Percentiles rank a stretch among this genome's conserved stretches.
Evolutionary conservation across 306 rosid genomes (phyloP).

Genomic region (Astragalus membranaceus): DNA sequence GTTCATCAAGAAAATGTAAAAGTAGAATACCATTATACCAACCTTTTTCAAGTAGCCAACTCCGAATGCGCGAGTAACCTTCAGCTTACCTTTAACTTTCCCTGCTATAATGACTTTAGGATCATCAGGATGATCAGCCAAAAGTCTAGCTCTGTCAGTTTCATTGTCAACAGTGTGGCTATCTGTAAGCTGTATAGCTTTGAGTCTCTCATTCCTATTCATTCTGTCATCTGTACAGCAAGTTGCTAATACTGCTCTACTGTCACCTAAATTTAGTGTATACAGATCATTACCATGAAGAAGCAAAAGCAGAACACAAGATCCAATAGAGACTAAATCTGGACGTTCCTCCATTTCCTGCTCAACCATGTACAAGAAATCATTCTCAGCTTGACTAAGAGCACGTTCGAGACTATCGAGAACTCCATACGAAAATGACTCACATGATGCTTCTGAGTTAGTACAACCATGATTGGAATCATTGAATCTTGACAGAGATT

Average conservation of each 20-base stretch:
- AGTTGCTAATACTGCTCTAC: slow-evolving; percentile 90
- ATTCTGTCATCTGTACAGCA: slow-evolving; percentile 18
- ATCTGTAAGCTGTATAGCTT: slow-evolving; percentile 79
- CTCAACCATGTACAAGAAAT: slow-evolving; percentile 89
- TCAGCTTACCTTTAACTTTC: slow-evolving; percentile 86
- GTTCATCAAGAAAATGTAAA: neutral
- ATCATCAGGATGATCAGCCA: slow-evolving; percentile 77
- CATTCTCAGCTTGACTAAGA: slow-evolving; percentile 71
- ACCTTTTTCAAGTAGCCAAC: slow-evolving; percentile 98
- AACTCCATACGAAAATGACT: slow-evolving; percentile 47
- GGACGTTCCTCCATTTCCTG: slow-evolving; percentile 94
- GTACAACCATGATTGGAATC: slow-evolving; percentile 18
- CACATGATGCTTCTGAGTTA: neutral
- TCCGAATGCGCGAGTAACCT: slow-evolving; percentile 93
- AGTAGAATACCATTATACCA: neutral
- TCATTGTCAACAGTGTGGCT: slow-evolving; percentile 78
- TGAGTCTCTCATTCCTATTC: slow-evolving; percentile 34
- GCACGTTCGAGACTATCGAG: slow-evolving; percentile 75
- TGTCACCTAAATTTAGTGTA: slow-evolving; percentile 78
- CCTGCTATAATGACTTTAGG: slow-evolving; percentile 52
- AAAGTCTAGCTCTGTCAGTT: slow-evolving; percentile 51
- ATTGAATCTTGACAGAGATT: slow-evolving; percentile 18
- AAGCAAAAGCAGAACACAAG: slow-evolving; percentile 80
- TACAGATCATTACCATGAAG: slow-evolving; percentile 79
- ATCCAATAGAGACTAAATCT: slow-evolving; percentile 87